Base-by-base conservation (phyloP, 1,284 basidiomycete species). In the Boletellus dicymbophilus region DNA sequence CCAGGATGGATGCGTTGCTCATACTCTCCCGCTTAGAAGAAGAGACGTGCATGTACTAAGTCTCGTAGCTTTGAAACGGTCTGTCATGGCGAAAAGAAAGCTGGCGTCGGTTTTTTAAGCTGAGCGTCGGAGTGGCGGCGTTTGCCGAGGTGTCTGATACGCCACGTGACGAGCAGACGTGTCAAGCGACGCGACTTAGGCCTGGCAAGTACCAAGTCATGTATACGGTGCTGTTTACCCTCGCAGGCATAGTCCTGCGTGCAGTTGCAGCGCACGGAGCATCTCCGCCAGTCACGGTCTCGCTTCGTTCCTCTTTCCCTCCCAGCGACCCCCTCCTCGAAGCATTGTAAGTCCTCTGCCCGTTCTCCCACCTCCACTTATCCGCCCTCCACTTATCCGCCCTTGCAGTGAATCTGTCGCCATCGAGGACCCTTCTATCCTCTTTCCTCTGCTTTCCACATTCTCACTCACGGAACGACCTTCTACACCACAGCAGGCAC, bases 221-320 rank as follows among this genome's bases (percentile, higher is more conserved):
- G n/a, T n/a, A n/a, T n/a, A n/a, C n/a, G n/a, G n/a, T n/a, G 16
- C 48, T 61, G 27, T 42, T 56, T 44, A 52, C 44, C 39, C 50
- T 67, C 21, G 44, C 33, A 15, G 56, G 65, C 37, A n/a, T 62
- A 1, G 52, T 55, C n/a, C 21, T 67, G 26, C 13, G 48, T 39
- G 57, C 34, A 9, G 45, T 65, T 11, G 20, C 42, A 10, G 55
- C 46, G 11, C 46, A 50, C 46, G 58, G 59, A 54, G 65, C 72
- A 20, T 81, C 82, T 34, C 88, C 90, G 13, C 85, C 88, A 2
- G 85, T 96, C 15, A 84, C 84, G 49, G 85, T 95, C 21, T 79
- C 83, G 31, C 74, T 97, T 25, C 80, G 82, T 54, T 87, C 93
- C 2, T 88, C 89, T 44, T 97, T 94, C 91, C 69, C 80, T 5